Percentiles rank a stretch among this genome's conserved stretches.
phyloP scores from a whole-genome alignment of 768 basidiomycete species.

The Trametes meyenii region DNA sequence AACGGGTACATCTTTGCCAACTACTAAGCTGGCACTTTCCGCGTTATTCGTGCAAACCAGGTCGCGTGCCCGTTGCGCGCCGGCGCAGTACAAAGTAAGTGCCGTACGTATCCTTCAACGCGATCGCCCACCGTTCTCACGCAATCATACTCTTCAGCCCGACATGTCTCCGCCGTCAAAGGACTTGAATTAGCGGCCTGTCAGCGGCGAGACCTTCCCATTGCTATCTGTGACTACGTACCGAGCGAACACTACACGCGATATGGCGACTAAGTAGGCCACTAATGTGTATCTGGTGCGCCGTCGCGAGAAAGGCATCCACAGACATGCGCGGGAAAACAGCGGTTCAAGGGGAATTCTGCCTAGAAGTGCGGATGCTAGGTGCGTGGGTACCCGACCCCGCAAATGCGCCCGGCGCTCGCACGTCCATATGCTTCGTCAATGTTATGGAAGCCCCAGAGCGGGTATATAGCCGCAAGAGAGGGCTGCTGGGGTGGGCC shows the following conservation, averaged over 20 bases:
- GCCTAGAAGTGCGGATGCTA: not conserved
- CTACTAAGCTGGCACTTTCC: no score
- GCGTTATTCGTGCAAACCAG: no score
- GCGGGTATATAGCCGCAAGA: conserved; percentile 1
- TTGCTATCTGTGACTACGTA: not conserved
- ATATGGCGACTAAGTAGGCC: not conserved
- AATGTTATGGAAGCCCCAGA: not conserved
- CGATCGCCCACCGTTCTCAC: no score
- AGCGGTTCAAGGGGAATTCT: not conserved
- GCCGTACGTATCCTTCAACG: no score
- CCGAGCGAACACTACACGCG: not conserved
- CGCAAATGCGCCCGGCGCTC: conserved; percentile 9
- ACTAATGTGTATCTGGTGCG: not conserved
- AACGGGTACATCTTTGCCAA: no score
- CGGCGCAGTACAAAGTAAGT: no score
- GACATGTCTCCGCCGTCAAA: no score
- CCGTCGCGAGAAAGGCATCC: not conserved
- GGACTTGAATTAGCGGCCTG: no score
- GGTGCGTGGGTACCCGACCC: not conserved
- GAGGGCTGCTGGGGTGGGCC: not conserved
- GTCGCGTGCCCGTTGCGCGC: no score
- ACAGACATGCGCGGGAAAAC: conserved; percentile 5
- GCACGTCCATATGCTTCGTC: conserved; percentile 13
- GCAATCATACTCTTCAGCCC: no score
- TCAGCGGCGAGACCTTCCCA: no score